Evolutionary conservation across 371 early-diverging fungal species (phyloP), one percentile per base, ranked within the genome.

Genomic region (Conidiobolus incongruus): DNA sequence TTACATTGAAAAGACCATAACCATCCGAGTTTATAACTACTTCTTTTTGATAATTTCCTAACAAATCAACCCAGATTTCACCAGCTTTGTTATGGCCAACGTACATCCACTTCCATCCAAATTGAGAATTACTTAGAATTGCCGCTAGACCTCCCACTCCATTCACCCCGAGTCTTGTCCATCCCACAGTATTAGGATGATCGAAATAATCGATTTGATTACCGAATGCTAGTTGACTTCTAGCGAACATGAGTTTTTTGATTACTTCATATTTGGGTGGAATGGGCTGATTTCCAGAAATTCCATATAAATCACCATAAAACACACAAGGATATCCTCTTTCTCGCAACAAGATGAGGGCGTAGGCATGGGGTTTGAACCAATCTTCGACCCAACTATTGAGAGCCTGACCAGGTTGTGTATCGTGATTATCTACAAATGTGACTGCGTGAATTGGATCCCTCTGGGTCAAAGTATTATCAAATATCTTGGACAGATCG

Each of bases 171-270:
- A 45, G 44, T 2, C 64, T 54, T 32, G 59, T 52, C 61, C 59
- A 61, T 8, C 56, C 64, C 19, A 63, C 46, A 24, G 56, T 55
- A 35, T 48, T 55, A 30, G 48, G 47, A 38, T 63, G 61, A 38
- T 63, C 56, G 38, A 58, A 55, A 40, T 60, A 63, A 22, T 59
- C 61, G 24, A 47, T 44, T 23, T 60, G 59, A 6, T 51, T 15
- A 6, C 64, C 64, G 21, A 52, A 60, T 11, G 64, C 59, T 23
- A 50, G 56, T 13, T 50, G 43, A 19, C 45, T 47, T 8, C 61
- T 55, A 4, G 53, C 54, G 13, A 47, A 40, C 1, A 58, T 35
- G 13, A 63, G 22, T 36, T 56, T 54, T 5, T 40, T 44, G 16
- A 53, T 43, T 46, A 49, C 47, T 19, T 46, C 54, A 28, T 52